Conservation (phyloP, 495 filamentous ascomycete species). For the Thermothielavioides terrestris region DNA sequence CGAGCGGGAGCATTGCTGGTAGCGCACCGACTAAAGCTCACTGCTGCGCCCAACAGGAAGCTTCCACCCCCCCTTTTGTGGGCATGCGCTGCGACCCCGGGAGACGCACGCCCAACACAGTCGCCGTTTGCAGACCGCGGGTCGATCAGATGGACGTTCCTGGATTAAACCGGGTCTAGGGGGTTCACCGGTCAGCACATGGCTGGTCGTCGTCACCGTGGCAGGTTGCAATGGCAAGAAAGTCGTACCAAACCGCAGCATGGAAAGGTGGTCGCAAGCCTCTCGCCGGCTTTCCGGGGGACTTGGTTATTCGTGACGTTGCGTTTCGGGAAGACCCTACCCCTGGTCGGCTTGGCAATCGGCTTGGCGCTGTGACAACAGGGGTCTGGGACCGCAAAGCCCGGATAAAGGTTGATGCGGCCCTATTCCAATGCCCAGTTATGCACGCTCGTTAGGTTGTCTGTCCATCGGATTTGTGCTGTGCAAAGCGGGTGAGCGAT, state of each 20-base stretch:
- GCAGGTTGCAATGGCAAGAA: conserved; percentile 11
- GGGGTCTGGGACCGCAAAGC: too few relatives aligned
- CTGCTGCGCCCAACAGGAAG: conserved; percentile 7
- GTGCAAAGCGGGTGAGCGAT: too few relatives aligned
- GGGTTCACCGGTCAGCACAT: conserved; percentile 21
- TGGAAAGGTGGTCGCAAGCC: conserved; percentile 29
- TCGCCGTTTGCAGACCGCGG: background rate
- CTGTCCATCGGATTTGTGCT: too few relatives aligned
- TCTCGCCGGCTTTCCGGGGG: conserved; percentile 2
- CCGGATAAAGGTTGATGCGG: too few relatives aligned
- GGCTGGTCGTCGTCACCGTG: conserved; percentile 10
- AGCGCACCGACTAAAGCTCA: conserved; percentile 7
- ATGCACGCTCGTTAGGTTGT: too few relatives aligned
- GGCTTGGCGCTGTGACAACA: conserved; percentile 13
- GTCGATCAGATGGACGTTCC: background rate
- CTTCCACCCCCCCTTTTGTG: conserved; percentile 7
- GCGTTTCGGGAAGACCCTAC: conserved; percentile 13
- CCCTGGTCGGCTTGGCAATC: too few relatives aligned
- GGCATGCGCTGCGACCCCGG: background rate
- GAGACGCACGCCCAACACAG: background rate
- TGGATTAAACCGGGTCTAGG: background rate
- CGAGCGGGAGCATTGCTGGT: conserved; percentile 37
- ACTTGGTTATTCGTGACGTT: conserved; percentile 20
- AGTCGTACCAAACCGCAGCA: conserved; percentile 22
- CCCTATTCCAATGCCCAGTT: too few relatives aligned